Evolutionary conservation across 129 eudicot genomes (phyloP), one percentile per base, ranked within the genome.

Genomic region (Arctium lappa): DNA sequence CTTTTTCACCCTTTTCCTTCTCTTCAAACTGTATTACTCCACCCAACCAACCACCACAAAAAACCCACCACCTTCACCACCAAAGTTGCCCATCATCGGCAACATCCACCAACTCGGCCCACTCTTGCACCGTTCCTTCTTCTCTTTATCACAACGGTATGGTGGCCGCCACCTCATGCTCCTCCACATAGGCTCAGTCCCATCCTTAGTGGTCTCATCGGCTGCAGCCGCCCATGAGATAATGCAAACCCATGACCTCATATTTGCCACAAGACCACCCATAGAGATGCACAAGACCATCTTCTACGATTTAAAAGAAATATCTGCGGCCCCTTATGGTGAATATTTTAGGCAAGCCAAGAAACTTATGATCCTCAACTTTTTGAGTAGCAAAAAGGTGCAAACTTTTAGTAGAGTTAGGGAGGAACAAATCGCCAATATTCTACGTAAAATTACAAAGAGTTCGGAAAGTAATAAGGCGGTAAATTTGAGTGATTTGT

Each of bases 291-390:
- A 69, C 1, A 82, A 74, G 2, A 85, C 71, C 65, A 68, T 87
- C 0, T 46, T 91, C 2, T 91, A 87, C 48, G 63, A 78, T 50
- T 38, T 18, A 27, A 91, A 75, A 71, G 90, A 87, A 39, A 76
- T 89, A 0, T 36, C 89, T 1, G 31, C 73, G 2, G 69, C 91
- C 1, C 93, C 93, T 9, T 89, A 89, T 12, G 88, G 93, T 1
- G 90, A 89, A 22, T 85, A 81, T 34, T 91, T 93, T 93, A 80
- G 97, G 56, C 90, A 86, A 29, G 8, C 88, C 83, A 89, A 75
- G 66, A 89, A 91, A 79, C 42, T 89, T 0, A 81, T 87, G 27
- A 86, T 91, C 10, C 81, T 86, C 22, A 89, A 86, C 15, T 87
- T 89, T 62, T 66, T 89, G 50, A 86, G 88, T 13, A 86, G 62